Conservation (phyloP, 2,329 filamentous ascomycete genomes). For the Rhytidhysteron rufulum region DNA sequence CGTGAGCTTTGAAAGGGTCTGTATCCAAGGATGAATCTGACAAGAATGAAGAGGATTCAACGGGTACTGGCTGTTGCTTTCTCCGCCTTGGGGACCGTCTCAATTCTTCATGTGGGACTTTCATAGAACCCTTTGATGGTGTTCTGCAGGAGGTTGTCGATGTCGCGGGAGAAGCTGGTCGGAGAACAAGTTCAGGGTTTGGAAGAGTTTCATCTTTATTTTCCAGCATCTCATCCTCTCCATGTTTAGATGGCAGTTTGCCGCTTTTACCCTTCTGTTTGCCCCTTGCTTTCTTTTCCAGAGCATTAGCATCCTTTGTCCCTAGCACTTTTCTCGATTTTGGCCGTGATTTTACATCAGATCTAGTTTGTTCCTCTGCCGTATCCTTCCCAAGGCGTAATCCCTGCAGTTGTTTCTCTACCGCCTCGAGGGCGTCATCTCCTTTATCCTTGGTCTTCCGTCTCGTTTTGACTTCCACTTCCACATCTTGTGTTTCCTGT, state of each 20-base stretch:
- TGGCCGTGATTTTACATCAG: too few species aligned
- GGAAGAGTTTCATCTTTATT: not conserved
- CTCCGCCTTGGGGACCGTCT: too few species aligned
- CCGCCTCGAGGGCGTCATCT: too few species aligned
- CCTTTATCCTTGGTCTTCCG: constrained; percentile 1
- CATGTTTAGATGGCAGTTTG: not conserved
- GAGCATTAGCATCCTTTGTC: constrained; percentile 4
- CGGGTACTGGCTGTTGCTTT: not conserved
- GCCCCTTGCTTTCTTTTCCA: too few species aligned
- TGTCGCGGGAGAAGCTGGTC: not conserved
- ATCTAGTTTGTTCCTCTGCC: not conserved
- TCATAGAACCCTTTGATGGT: not conserved
- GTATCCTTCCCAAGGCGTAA: not conserved
- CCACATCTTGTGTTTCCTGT: too few species aligned
- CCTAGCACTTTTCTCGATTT: constrained; percentile 3
- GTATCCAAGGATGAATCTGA: not conserved
- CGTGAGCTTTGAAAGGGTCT: constrained; percentile 22
- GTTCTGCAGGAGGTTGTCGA: not conserved
- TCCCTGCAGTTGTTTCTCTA: constrained; percentile 5
- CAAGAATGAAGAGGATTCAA: not conserved
- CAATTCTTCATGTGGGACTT: too few species aligned
- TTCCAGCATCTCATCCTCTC: not conserved
- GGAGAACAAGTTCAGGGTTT: not conserved
- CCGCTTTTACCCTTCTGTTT: not conserved
- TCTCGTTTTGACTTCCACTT: too few species aligned